These are phyloP conservation scores for Ophiostoma montium DNA, from an alignment of 2,329 filamentous ascomycete species.

Conservation along the genomic window DNA sequence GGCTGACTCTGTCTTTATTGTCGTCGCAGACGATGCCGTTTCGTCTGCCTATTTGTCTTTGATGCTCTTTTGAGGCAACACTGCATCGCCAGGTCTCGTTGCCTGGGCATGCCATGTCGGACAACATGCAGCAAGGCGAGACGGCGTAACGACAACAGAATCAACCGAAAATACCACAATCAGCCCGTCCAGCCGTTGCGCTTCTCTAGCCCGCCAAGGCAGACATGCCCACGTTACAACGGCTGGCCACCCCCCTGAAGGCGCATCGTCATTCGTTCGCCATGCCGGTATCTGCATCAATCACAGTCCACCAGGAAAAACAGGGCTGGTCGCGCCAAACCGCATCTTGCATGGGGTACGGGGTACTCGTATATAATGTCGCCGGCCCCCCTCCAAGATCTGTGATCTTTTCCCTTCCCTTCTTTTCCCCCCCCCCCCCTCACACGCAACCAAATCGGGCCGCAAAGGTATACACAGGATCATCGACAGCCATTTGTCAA, in stretches of 20 bases:
- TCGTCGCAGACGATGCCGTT: too few relatives aligned
- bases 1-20: too few relatives aligned
- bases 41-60: too few relatives aligned
- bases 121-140: neutral
- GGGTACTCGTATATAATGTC: conserved; percentile 1
- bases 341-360: neutral
- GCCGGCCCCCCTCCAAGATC: conserved; percentile 18
- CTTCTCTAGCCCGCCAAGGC: conserved; percentile 7
- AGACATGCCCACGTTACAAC: conserved; percentile 9
- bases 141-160: neutral
- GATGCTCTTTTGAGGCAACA: too few relatives aligned
- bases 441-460: conserved; percentile 39
- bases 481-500: conserved; percentile 37
- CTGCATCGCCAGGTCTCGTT: too few relatives aligned
- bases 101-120: too few relatives aligned
- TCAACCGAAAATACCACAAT: neutral
- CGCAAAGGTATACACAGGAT: conserved; percentile 40
- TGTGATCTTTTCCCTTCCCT: conserved; percentile 17
- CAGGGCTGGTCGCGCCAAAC: conserved; percentile 9
- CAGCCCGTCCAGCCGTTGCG: conserved; percentile 5
- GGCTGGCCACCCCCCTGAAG: neutral
- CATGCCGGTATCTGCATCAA: conserved; percentile 4
- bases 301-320: conserved; percentile 6
- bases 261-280: conserved; percentile 9
- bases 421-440: conserved; percentile 37